Base-by-base conservation (phyloP, 2,329 filamentous ascomycete genomes). In the Onygena corvina region DNA sequence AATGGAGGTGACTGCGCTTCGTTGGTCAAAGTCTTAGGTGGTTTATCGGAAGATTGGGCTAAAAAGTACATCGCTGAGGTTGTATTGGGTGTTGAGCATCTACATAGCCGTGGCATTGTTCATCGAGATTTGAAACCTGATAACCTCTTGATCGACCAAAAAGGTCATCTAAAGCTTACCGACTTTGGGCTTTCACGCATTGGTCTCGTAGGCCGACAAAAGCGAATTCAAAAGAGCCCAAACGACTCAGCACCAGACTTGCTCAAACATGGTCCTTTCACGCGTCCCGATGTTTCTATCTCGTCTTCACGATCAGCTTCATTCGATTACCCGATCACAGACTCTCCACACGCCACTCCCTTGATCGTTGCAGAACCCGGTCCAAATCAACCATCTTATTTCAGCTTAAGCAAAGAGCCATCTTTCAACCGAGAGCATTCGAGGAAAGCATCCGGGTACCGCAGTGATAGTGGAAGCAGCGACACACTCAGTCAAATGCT, bases 21-120 rank as follows among this genome's bases (percentile, higher is more conserved):
- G 4, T 74, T 98, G 48, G 92, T 96, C 70, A 98, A 96, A 64
- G 81, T 94, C 21, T 76, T 98, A 1, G 89, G 89, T 25, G 88
- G 86, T 2, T 74, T 98, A 18, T 85, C 89, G 0, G 93, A 98
- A 69, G 90, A 96, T 57, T 98, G 93, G 93, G 88, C 86, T 2
- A 93, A 93, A 71, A 96, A 94, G 64, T 98, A 98, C 62, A 76
- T 96, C 33, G 92, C 86, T 2, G 92, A 98, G 68, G 90, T 98
- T 38, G 83, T 98, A 47, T 75, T 96, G n/a, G 92, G 93, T 14
- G 87, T 98, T 31, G 88, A 98, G 64, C 89, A 98, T 71, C 74
- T 98, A 42, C 92, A 98, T 68, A 86, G 83, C 62, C 80, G 90
- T 52, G 87, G 90, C 52, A 95, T 98, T 62, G 90, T 98, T 38